phyloP scores from a whole-genome alignment of 2,329 filamentous ascomycete genomes.

The Phaeosphaeria sp. region DNA sequence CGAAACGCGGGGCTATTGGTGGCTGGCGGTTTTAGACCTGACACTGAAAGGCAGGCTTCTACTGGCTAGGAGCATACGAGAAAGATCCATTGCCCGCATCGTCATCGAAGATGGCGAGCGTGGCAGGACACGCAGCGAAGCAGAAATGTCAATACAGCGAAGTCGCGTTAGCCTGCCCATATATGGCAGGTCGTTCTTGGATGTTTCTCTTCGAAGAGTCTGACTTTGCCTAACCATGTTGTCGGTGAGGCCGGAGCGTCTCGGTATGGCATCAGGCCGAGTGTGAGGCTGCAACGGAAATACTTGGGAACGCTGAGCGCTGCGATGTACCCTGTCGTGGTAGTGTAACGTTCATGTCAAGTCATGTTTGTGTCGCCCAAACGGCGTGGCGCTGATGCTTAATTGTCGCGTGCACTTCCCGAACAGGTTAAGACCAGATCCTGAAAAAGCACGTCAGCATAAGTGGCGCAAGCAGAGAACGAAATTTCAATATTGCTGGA shows the following conservation, averaged over 20 bases:
- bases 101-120: neutral
- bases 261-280: neutral
- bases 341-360: slow-evolving; percentile 24
- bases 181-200: neutral
- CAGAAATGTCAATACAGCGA: neutral
- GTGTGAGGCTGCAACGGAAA: slow-evolving; percentile 8
- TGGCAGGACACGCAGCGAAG: neutral
- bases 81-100: neutral
- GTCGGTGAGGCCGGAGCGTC: neutral
- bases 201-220: neutral
- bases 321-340: neutral
- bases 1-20: neutral
- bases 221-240: neutral
- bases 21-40: neutral
- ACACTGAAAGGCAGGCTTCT: neutral
- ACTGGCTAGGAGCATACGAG: slow-evolving; percentile 14
- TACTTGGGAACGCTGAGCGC: slow-evolving; percentile 1
- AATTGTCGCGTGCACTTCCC: slow-evolving; percentile 23
- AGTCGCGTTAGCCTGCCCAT: neutral
- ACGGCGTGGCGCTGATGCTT: slow-evolving; percentile 19
- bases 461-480: slow-evolving; percentile 18
- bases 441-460: slow-evolving; percentile 34
- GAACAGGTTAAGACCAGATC: slow-evolving; percentile 14
- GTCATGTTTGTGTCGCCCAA: slow-evolving; percentile 7
- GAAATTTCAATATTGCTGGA: slow-evolving; percentile 14